Conservation (phyloP, 2,329 filamentous ascomycete species). For the Penicillium nordicum region DNA sequence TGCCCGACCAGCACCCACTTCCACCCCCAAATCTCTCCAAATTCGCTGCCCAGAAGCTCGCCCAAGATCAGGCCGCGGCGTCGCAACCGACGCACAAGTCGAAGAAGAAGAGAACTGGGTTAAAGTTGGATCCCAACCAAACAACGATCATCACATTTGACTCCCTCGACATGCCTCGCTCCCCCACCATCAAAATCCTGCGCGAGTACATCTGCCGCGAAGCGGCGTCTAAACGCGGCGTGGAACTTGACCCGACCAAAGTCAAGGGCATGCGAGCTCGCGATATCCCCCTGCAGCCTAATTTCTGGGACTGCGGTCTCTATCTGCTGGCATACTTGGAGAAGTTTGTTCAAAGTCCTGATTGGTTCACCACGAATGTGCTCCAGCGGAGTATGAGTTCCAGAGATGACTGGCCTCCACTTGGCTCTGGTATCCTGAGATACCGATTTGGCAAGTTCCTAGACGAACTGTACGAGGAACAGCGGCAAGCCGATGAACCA, state of each 20-base stretch:
- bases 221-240: constrained; percentile 59
- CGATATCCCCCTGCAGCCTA: constrained; percentile 73
- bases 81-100: constrained; percentile 12
- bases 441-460: constrained; percentile 64
- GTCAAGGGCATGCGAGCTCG: constrained; percentile 66
- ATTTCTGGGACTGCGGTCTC: constrained; percentile 85
- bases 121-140: constrained; percentile 50
- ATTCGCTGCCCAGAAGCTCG: constrained; percentile 9
- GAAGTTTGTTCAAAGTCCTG: constrained; percentile 73
- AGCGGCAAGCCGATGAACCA: constrained; percentile 43
- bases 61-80: background rate
- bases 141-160: constrained; percentile 83
- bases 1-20: constrained; percentile 23
- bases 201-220: constrained; percentile 76
- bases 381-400: constrained; percentile 62
- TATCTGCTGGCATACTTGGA: constrained; percentile 82
- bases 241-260: constrained; percentile 45
- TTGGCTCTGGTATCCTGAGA: constrained; percentile 59
- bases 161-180: constrained; percentile 67
- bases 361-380: constrained; percentile 64
- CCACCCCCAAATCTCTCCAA: constrained; percentile 18
- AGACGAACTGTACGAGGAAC: constrained; percentile 59
- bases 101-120: constrained; percentile 29
- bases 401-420: constrained; percentile 52
- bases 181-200: constrained; percentile 62